Conservation (phyloP, 768 basidiomycete species). For the Auricularia cornea region DNA sequence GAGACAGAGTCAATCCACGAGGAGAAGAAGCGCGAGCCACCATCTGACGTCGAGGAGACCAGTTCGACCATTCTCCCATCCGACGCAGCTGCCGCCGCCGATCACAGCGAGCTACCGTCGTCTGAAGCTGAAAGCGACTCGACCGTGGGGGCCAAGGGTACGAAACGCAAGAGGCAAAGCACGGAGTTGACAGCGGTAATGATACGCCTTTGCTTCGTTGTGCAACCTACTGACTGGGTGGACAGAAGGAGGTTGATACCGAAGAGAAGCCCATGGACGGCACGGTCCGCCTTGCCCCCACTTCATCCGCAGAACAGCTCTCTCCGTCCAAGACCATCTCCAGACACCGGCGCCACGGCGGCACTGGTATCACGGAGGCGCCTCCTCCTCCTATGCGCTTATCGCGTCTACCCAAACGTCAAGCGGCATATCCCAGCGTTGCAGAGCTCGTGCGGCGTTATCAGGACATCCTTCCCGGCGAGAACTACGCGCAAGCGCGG, state of each 20-base stretch:
- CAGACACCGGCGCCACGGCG: not conserved
- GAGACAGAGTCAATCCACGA: conserved; percentile 52
- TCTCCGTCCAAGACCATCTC: not conserved
- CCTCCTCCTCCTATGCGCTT: not conserved
- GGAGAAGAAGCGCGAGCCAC: conserved; percentile 38
- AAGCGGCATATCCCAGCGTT: conserved; percentile 30
- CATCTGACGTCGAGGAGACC: conserved; percentile 15
- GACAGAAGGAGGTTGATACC: not conserved
- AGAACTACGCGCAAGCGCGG: conserved; percentile 58
- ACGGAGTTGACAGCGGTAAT: too few relatives aligned
- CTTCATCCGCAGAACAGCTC: too few relatives aligned
- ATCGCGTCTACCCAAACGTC: not conserved
- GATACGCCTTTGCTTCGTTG: too few relatives aligned
- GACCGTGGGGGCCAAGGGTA: conserved; percentile 54
- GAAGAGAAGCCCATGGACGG: not conserved
- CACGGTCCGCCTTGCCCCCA: not conserved
- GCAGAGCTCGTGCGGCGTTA: conserved; percentile 82
- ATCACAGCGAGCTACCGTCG: not conserved
- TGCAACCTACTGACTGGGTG: too few relatives aligned
- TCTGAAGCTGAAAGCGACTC: conserved; percentile 39
- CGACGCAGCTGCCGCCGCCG: not conserved
- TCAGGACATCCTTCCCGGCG: conserved; percentile 66
- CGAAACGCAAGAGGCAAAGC: not conserved
- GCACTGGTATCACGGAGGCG: not conserved
- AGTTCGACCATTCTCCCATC: conserved; percentile 11